Base-by-base conservation (phyloP, 352 stramenopile genomes). In the Pythium volutum region DNA sequence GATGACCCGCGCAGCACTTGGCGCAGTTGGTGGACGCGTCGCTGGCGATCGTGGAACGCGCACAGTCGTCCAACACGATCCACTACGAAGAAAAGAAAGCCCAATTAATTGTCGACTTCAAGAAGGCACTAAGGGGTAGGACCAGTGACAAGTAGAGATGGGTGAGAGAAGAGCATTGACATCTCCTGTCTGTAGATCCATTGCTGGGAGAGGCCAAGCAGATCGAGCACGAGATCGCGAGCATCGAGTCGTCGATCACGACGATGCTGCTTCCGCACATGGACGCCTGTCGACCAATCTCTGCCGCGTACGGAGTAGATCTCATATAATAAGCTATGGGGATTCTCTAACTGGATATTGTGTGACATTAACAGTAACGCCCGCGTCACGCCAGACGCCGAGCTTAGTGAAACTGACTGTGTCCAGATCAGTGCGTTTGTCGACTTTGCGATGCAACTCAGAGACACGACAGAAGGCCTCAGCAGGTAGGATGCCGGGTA, bases 201-300 rank as follows among this genome's bases (percentile, higher is more conserved):
- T 18, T 62, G 11, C 66, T 87, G 36, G 45, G 67, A 10, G 51
- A 63, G 8, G 55, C 54, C 2, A 77, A 77, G 41, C 73, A 86
- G 41, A 39, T 86, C 3, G 66, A 67, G 15, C 70, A 66, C 48
- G 74, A 79, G 23, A 70, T 83, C 23, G 23, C 67, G 22, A 63
- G 59, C 2, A 77, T 87, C 45, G 77, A 87, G 55, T 73, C 63
- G 47, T 76, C 74, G 50, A 77, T 81, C 62, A 57, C 59, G 10
- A 77, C 51, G 39, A 79, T 89, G 77, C 59, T 89, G 27, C 36
- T 73, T 22, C 71, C 71, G 0, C 79, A 89, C 38, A 65, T 83
- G 42, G 77, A 86, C 29, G 81, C 83, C 47, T 86, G 75, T 51
- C 64, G 62, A 11, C 83, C 79, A 0, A 87, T 89, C 55, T 69